phyloP scores from a whole-genome alignment of 345 rosid species.

The Corchorus capsularis region DNA sequence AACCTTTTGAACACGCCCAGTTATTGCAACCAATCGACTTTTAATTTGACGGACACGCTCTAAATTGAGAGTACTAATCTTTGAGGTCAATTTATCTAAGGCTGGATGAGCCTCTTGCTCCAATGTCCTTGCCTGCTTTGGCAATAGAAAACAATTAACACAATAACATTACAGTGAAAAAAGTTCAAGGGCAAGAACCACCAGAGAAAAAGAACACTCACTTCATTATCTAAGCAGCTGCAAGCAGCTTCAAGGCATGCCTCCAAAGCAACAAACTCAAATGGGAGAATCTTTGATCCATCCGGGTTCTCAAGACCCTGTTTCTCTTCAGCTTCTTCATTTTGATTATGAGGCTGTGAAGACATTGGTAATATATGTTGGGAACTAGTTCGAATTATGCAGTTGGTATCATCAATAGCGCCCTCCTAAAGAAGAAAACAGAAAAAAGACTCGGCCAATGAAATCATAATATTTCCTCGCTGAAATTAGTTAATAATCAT shows the following conservation, averaged over 20 bases:
- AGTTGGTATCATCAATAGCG: conserved; percentile 43
- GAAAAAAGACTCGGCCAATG: not conserved
- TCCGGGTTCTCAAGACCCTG: conserved; percentile 65
- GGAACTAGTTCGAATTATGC: conserved; percentile 39
- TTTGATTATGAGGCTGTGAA: conserved; percentile 33
- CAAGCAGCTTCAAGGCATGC: conserved; percentile 77
- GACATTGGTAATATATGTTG: conserved; percentile 33
- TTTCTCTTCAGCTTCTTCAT: conserved; percentile 52
- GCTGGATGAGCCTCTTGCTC: conserved; percentile 77
- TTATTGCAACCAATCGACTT: conserved; percentile 69
- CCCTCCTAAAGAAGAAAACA: conserved; percentile 47
- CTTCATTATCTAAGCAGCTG: conserved; percentile 67
- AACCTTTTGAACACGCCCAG: conserved; percentile 78
- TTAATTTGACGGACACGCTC: conserved; percentile 73
- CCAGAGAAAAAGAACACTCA: conserved; percentile 18
- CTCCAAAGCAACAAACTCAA: conserved; percentile 72
- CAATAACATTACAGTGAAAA: not conserved
- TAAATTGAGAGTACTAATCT: conserved; percentile 71
- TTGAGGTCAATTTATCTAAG: conserved; percentile 69
- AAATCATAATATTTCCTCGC: not conserved
- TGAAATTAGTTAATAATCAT: not conserved
- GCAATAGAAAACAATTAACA: conserved; percentile 12
- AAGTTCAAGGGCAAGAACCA: not conserved
- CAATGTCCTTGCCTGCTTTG: conserved; percentile 52
- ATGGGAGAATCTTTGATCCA: conserved; percentile 57